Percentiles rank a stretch among this genome's conserved stretches.
Evolutionary conservation across 257 asterid species (phyloP).

Genomic region (Solanum bukasovii): DNA sequence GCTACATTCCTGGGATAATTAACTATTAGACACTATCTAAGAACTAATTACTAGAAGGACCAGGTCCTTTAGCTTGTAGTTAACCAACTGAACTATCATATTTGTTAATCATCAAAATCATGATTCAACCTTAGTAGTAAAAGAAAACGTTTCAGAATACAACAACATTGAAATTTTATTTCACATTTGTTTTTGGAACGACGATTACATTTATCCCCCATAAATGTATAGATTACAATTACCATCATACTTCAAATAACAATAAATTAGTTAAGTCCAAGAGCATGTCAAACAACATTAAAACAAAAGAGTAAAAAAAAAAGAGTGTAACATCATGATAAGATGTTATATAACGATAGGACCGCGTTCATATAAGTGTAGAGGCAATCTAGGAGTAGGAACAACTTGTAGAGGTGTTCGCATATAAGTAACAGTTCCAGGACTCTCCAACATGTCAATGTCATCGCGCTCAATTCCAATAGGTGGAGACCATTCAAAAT

Average conservation of each 20-base stretch:
- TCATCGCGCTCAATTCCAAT: constrained; percentile 17
- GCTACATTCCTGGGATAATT: background rate
- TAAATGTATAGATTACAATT: background rate
- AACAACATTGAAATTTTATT: background rate
- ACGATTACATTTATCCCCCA: background rate
- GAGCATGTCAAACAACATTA: background rate
- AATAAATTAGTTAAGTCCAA: background rate
- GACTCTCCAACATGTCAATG: constrained; percentile 47
- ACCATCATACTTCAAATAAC: background rate
- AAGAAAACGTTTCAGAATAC: background rate
- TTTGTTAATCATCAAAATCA: background rate
- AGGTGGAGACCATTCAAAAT: constrained; percentile 39
- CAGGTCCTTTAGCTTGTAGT: background rate
- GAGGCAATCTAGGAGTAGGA: constrained; percentile 6
- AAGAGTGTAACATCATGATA: background rate
- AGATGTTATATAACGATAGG: background rate
- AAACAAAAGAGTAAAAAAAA: background rate
- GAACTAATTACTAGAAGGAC: background rate
- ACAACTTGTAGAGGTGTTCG: constrained; percentile 2
- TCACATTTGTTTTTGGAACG: background rate
- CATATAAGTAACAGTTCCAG: constrained; percentile 36
- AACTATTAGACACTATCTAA: background rate
- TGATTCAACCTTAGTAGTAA: background rate
- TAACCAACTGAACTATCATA: background rate
- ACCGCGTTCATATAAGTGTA: background rate